Evolutionary conservation across 2,329 filamentous ascomycete genomes (phyloP), one percentile per base, ranked within the genome.

Genomic region (Penicillium sp.): DNA sequence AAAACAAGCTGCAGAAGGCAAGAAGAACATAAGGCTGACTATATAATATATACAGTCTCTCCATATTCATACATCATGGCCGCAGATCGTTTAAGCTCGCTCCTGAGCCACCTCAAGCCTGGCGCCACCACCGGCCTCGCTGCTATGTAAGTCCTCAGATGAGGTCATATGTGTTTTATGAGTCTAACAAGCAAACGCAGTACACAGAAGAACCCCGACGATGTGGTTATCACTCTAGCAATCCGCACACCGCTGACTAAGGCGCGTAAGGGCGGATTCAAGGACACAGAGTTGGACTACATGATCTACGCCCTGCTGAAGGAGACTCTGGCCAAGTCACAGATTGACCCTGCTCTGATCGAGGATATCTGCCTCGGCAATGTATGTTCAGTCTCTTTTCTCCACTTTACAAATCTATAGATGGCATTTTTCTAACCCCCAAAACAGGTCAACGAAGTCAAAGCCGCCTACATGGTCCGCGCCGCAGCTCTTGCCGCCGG

Each of bases 351-450:
- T 3, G 81, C 83, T 6, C 80, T 95, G 35, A 85, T 96, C 10
- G 91, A 96, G 74, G 94, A 97, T 74, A 89, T 97, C 67, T 92
- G 88, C 78, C 79, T 96, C 63, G 94, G 94, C 67, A 97, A 97
- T 78, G 92, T 94, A 80, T 60, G 84, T 72, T 55, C 10, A 29
- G 51, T 39, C 4, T 18, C 2, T 16, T 35, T 18, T 5, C 16
- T 11, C 2, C 14, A 13, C 37, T 10, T 7, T 4, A 34, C 2
- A 40, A 22, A 14, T 24, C 56, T 16, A 16, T 22, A 1, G 3
- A 16, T 7, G 9, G 16, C 3, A 20, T 34, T 35, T 35, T 6
- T 14, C 34, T 20, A 45, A 43, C 43, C 38, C 26, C 1, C n/a
- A 31, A 47, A 5, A 24, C 55, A 75, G 90, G 88, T 97, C 73